A percentile compares a stretch with the other conserved stretches of the same genome.
These are phyloP conservation scores for Staphylotrichum tortipilum DNA, from an alignment of 495 filamentous ascomycete genomes.

Conservation along the genomic window DNA sequence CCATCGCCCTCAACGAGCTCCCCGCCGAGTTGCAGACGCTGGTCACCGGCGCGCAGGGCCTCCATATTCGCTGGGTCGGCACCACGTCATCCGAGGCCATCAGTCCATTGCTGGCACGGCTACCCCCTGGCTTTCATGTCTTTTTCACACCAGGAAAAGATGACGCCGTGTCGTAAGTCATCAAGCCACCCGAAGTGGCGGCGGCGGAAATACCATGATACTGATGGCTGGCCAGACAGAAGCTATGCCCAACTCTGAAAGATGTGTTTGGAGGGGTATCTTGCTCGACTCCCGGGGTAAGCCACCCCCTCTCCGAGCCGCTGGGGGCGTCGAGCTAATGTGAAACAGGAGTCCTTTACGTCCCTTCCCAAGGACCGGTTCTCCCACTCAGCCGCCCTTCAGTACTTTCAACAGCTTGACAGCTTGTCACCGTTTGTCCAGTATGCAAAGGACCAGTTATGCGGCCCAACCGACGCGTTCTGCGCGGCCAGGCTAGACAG, in stretches of 20 bases:
- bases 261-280: slow-evolving; percentile 52
- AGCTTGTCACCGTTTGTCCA: slow-evolving; percentile 45
- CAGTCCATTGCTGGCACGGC: slow-evolving; percentile 62
- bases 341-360: slow-evolving; percentile 59
- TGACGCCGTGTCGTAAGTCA: slow-evolving; percentile 28
- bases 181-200: too few species aligned
- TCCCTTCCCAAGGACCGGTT: slow-evolving; percentile 55
- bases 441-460: slow-evolving; percentile 52
- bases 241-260: slow-evolving; percentile 54
- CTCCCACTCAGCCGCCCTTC: slow-evolving; percentile 53
- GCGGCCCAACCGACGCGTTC: slow-evolving; percentile 31
- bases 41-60: slow-evolving; percentile 58
- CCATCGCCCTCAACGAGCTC: slow-evolving; percentile 63
- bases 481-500: slow-evolving; percentile 26
- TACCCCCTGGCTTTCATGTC: slow-evolving; percentile 76
- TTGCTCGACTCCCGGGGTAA: slow-evolving; percentile 45
- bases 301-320: not conserved
- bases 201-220: too few species aligned
- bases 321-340: not conserved
- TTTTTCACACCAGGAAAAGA: slow-evolving; percentile 57
- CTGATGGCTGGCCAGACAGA: slow-evolving; percentile 32
- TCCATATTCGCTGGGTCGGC: slow-evolving; percentile 75
- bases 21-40: slow-evolving; percentile 55
- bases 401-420: slow-evolving; percentile 59
- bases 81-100: slow-evolving; percentile 45